A percentile compares a stretch with the other conserved stretches of the same genome.
These are phyloP conservation scores for Penicillium bialowiezense DNA, from an alignment of 495 filamentous ascomycete genomes.

Conservation along the genomic window DNA sequence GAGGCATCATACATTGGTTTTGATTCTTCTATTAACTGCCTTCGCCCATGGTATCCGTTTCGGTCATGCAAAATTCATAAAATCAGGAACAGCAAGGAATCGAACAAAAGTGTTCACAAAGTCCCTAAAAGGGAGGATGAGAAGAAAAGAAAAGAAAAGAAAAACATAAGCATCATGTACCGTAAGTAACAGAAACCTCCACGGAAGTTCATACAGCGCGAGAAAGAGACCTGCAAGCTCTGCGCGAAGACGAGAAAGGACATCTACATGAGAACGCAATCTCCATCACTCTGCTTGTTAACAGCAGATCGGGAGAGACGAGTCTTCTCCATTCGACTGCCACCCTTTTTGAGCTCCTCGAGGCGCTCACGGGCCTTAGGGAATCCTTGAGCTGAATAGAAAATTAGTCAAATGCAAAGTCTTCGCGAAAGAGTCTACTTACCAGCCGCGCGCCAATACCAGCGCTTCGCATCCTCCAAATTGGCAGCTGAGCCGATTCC, in stretches of 20 bases:
- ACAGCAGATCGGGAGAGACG: slow-evolving; percentile 79
- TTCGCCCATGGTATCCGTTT: not conserved
- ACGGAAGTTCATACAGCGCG: too few relatives aligned
- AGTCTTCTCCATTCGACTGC: slow-evolving; percentile 69
- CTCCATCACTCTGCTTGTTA: slow-evolving; percentile 75
- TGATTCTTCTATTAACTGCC: slow-evolving; percentile 4
- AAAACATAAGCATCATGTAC: slow-evolving; percentile 14
- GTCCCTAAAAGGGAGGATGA: too few relatives aligned
- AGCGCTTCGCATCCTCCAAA: slow-evolving; percentile 91
- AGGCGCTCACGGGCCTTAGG: slow-evolving; percentile 88
- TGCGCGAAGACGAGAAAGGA: slow-evolving; percentile 2
- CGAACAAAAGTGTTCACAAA: too few relatives aligned
- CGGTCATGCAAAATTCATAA: slow-evolving; percentile 4
- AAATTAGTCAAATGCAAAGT: slow-evolving; percentile 7
- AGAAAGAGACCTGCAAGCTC: not conserved
- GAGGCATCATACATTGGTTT: not conserved
- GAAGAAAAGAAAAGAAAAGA: not conserved
- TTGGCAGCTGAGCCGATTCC: slow-evolving; percentile 86
- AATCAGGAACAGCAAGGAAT: too few relatives aligned
- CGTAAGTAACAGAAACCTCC: slow-evolving; percentile 3
- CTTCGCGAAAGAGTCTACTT: too few relatives aligned
- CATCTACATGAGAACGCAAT: slow-evolving; percentile 76
- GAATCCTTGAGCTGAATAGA: slow-evolving; percentile 77
- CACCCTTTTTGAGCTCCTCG: slow-evolving; percentile 83
- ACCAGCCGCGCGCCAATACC: slow-evolving; percentile 98